Base-by-base conservation (phyloP, 768 basidiomycete genomes). In the Suillus occidentalis region DNA sequence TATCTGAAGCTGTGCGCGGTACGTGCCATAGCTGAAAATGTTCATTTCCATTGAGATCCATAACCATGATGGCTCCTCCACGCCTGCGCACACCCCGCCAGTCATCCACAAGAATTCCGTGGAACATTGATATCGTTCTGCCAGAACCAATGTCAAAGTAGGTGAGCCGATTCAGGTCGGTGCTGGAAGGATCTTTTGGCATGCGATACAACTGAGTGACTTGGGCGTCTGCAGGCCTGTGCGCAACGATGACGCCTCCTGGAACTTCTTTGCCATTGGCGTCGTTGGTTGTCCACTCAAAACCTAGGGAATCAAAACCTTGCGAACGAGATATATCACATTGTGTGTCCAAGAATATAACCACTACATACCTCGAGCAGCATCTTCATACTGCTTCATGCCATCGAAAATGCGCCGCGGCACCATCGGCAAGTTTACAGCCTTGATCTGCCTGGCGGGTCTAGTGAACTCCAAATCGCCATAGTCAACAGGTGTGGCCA, bases 41-140 rank as follows among this genome's bases (percentile, higher is more conserved):
- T 49, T 81, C 79, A 45, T 76, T 81, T 57, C 79, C 79, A 37
- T 76, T 75, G 34, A 80, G 76, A 60, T 81, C 79, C 79, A 81
- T 80, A 6, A 75, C 66, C 71, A 81, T 73, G 43, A 80, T 72
- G 1, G 77, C 72, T 8, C 79, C 79, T 16, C 78, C 76, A 31
- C 70, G 62, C 43, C 79, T 78, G 68, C 72, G 76, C 34, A 72
- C 65, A 9, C 80, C 79, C 50, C 78, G 72, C 80, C 79, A 81
- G 63, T 81, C 78, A n/a, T 81, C 81, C 6, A 77, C 79, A 20
- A 52, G 52, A 37, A 82, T 74, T 1, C 78, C 63, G 37, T n/a
- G 22, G 61, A 80, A 79, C 5, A 62, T 60, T 18, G 68, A 68
- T 64, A 82, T 76, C 9, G 68, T 77, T 20, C 81, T 71, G 8